phyloP scores from a whole-genome alignment of 2,329 filamentous ascomycete species.

The Fusarium musae region DNA sequence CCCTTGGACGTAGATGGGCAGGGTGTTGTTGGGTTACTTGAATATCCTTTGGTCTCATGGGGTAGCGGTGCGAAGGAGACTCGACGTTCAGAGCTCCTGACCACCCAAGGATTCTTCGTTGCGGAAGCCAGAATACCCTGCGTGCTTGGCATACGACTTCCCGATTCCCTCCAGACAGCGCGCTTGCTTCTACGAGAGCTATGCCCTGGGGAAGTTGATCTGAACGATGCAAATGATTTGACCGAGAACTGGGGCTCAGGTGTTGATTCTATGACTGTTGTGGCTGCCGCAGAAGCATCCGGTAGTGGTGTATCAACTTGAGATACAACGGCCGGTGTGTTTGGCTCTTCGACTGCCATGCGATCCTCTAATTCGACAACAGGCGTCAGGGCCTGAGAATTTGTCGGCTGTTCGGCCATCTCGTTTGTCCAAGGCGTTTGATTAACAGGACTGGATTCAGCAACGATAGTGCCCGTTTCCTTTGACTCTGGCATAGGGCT shows the following conservation, averaged over 20 bases:
- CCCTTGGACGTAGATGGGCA: slow-evolving; percentile 15
- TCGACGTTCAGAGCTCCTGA: slow-evolving; percentile 42
- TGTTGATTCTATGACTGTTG: slow-evolving; percentile 46
- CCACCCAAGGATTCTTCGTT: slow-evolving; percentile 49
- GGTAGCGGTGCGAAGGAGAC: slow-evolving; percentile 54
- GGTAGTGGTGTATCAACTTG: slow-evolving; percentile 9
- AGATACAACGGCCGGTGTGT: neutral
- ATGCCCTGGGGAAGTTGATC: slow-evolving; percentile 60
- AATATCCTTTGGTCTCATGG: slow-evolving; percentile 34
- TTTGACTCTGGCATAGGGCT: neutral
- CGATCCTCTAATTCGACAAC: neutral
- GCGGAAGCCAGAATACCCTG: slow-evolving; percentile 51
- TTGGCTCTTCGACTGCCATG: neutral
- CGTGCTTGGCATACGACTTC: slow-evolving; percentile 46
- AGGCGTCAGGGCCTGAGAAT: neutral
- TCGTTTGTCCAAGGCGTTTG: slow-evolving; percentile 40
- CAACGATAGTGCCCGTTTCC: neutral
- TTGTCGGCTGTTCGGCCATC: neutral
- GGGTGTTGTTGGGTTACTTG: slow-evolving; percentile 11
- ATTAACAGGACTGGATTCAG: slow-evolving; percentile 1
- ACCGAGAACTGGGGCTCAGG: slow-evolving; percentile 61
- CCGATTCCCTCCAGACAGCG: slow-evolving; percentile 37
- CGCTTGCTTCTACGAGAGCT: slow-evolving; percentile 26
- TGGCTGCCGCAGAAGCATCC: neutral
- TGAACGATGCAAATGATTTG: slow-evolving; percentile 64